Base-by-base conservation (phyloP, 1,284 basidiomycete species). In the Singerocomus rubriflavus region DNA sequence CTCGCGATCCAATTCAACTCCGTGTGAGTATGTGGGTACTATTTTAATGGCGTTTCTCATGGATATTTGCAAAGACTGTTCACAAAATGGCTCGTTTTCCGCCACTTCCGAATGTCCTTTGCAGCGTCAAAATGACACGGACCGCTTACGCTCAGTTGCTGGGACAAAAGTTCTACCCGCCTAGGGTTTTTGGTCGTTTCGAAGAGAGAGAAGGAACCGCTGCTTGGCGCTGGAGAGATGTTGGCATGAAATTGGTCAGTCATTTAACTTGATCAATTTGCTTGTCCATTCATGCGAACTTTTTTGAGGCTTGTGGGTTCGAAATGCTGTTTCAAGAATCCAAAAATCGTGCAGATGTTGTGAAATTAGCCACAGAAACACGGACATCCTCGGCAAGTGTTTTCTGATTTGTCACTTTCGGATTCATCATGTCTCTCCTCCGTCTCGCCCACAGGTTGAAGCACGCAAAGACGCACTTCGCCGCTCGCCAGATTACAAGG, bases 241-340 rank as follows among this genome's bases (percentile, higher is more conserved):
- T 91, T 38, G 94, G 94, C 10, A 90, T 96, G 84, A 97, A 96
- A 74, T 83, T 96, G 47, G 91, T 88, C 56, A 47, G 12, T 40
- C 26, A 32, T 33, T 27, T 6, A 8, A 39, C 6, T 37, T 32
- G 42, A 4, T 14, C 3, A 26, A 35, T 46, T 27, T 30, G 5
- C 21, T 41, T 14, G 21, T n/a, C 16, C 4, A 10, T 40, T 44
- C 41, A 58, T 46, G 16, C 32, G 10, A 5, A 38, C 3, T 35
- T 43, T 7, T 44, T 17, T 59, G 2, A 93, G 90, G 85, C 92
- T 5, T 92, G 91, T 56, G 94, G 94, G 0, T 97, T 97, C 58
- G 94, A 98, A 72, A 97, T 97, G 79, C 77, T 95, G 46, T 97
- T 89, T 68, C 81, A 93, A 71, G 88, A 93, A 68, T 81, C 81